Evolutionary conservation across 495 filamentous ascomycete genomes (phyloP).

Genomic region (Parathielavia appendiculata): DNA sequence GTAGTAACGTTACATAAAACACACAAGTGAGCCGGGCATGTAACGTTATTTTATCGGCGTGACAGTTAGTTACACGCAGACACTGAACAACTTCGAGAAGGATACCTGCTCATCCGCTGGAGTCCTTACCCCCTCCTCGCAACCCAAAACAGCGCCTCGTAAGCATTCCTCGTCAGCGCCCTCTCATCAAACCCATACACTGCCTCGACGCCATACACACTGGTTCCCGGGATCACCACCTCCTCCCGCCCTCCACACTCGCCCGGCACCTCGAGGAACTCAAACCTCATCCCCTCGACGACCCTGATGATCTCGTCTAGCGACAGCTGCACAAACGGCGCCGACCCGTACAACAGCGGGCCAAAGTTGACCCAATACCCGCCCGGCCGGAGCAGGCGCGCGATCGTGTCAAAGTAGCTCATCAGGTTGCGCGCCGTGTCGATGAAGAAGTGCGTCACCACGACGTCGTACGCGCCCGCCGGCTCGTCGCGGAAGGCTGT

Average conservation of each 20-base stretch:
- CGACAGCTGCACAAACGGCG: constrained; percentile 30
- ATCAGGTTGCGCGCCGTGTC: constrained; percentile 47
- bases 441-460: constrained; percentile 49
- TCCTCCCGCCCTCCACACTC: background rate
- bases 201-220: constrained; percentile 24
- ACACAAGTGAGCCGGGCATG: no score
- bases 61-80: no score
- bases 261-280: constrained; percentile 17
- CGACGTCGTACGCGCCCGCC: constrained; percentile 31
- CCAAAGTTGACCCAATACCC: constrained; percentile 47
- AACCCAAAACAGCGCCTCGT: constrained; percentile 36
- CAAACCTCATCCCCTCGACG: constrained; percentile 30
- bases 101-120: background rate
- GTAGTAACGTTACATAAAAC: no score
- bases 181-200: constrained; percentile 30
- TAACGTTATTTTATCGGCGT: no score
- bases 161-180: constrained; percentile 33
- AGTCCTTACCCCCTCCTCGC: constrained; percentile 17
- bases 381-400: constrained; percentile 34
- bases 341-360: constrained; percentile 35
- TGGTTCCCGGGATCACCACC: constrained; percentile 21
- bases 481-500: constrained; percentile 17
- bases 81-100: no score
- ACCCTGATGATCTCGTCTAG: constrained; percentile 33
- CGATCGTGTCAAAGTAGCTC: constrained; percentile 42